Base-by-base conservation (phyloP, 345 rosid genomes). In the Lenwebbia sp. region DNA sequence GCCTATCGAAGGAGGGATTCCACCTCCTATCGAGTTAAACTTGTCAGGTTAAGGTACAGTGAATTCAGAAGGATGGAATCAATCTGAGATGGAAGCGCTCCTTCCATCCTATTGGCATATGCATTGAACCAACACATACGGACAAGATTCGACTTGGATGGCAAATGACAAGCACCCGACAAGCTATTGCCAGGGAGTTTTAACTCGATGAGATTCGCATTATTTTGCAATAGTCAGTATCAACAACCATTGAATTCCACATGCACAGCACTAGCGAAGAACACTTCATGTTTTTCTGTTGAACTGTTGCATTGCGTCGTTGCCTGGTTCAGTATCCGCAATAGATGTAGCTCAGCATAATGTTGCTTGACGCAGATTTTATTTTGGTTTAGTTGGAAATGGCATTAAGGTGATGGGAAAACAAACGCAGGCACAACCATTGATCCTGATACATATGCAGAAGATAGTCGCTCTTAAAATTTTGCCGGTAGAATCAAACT, bases 401-500 rank as follows among this genome's bases (percentile, higher is more conserved):
- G 4, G n/a, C 17, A n/a, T 13, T 60, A 58, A 58, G 37, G 30
- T 57, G 62, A 57, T 57, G 62, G 37, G 8, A 60, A 30, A 30
- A 30, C 3, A 65, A 65, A 65, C 0, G 12, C 3, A 7, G 12
- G 3, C 76, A 8, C 76, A 65, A 30, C 33, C 12, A 30, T 65
- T 65, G 37, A 37, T 37, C 11, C 11, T 8, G 6, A 4, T 62
- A 30, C 41, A 30, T 65, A 17, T 15, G 41, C 12, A 65, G 9
- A 60, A 60, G 21, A 60, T 37, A 28, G 22, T 65, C 6, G 3
- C 13, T 65, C 44, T 15, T 65, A 88, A 28, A 5, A 86, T 44
- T 9, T 52, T 62, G 0, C 74, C 0, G 2, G 1, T 62, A 28
- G 40, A 62, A 21, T 62, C 5, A 0, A 62, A 62, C 10, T 28